Evolutionary conservation across 495 filamentous ascomycete genomes (phyloP), one percentile per base, ranked within the genome.

Genomic region (Zalerion maritima): DNA sequence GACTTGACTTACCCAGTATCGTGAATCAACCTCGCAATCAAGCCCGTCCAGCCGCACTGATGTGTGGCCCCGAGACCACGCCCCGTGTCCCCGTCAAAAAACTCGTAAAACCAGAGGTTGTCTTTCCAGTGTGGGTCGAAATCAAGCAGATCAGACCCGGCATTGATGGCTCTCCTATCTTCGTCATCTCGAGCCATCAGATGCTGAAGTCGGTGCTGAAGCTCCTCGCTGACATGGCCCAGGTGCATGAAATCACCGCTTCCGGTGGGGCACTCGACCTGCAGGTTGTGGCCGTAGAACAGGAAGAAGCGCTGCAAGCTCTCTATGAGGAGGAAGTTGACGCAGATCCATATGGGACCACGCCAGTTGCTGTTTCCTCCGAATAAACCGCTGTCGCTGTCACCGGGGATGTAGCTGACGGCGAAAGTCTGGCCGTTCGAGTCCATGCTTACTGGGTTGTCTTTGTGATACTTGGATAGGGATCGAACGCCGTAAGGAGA

Each of bases 311-410:
- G 71, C 31, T 86, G 77, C 3, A 94, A 64, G 2, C 84, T 86
- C 50, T 96, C 87, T 32, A 96, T 77, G 9, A 96, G 71, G 25
- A 96, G 60, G 61, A 93, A 93, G 44, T 96, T 96, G 54, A 93
- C 84, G 38, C 83, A 89, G 15, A 94, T 62, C 87, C 87, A 96
- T 42, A 94, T 86, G 0, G 89, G 87, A 2, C 69, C 72, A 41
- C 87, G 71, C 87, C 87, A 96, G 55, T 96, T 96, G 54, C 83
- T 92, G 64, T 96, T 96, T 18, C 87, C 87, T 21, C 87, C 87
- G 43, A 96, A 96, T 8, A 96, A 65, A 3, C 79, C 75, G 41
- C 80, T 89, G 57, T 94, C 83, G 1, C 87, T 94, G 46, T 96
- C 89, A 10, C 87, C 89, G 5, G 89, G 75, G 11, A 96, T 73